Evolutionary conservation across 2,329 filamentous ascomycete genomes (phyloP), one percentile per base, ranked within the genome.

Genomic region (Pleoardoris graminearum): DNA sequence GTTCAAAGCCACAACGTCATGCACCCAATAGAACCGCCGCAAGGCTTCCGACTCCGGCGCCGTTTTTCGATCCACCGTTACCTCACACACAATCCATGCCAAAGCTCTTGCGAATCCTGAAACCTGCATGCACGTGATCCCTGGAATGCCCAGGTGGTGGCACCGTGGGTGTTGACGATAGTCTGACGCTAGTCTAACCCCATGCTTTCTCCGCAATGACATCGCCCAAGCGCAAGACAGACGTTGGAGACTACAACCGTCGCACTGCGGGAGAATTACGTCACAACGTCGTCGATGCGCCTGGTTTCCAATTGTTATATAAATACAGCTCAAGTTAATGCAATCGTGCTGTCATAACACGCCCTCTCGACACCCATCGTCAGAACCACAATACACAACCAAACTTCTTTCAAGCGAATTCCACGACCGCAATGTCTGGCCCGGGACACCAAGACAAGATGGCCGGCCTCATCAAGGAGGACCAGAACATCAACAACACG

Each of bases 401-500:
- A 32, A 32, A 12, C n/a, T n/a, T n/a, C n/a, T n/a, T n/a, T n/a
- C n/a, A 3, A 37, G 12, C 3, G n/a, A 21, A 17, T 3, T 7
- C n/a, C 8, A 37, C 6, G n/a, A 25, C 37, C 22, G 16, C 16
- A 23, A 27, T 23, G 8, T n/a, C n/a, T n/a, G 39, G 21, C n/a
- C 39, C 39, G 6, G 25, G 23, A 12, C 56, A 61, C 44, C 53
- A 61, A 52, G 41, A 46, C 14, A 54, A 50, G 35, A 54, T 50
- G 3, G 55, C 57, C 10, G 55, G 54, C 23, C 53, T 56, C 27
- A 38, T 50, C 27, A 38, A 60, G 37, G 51, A 29, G 7, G 48
- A 54, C 37, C 54, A 57, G 51, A 58, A 56, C 36, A 57, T 59
- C 50, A 53, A 62, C 41, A 46, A 62, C 19, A 53, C 50, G 2